These are phyloP conservation scores for Selenicereus undatus DNA, from an alignment of 148 eudicot genomes.

Conservation along the genomic window DNA sequence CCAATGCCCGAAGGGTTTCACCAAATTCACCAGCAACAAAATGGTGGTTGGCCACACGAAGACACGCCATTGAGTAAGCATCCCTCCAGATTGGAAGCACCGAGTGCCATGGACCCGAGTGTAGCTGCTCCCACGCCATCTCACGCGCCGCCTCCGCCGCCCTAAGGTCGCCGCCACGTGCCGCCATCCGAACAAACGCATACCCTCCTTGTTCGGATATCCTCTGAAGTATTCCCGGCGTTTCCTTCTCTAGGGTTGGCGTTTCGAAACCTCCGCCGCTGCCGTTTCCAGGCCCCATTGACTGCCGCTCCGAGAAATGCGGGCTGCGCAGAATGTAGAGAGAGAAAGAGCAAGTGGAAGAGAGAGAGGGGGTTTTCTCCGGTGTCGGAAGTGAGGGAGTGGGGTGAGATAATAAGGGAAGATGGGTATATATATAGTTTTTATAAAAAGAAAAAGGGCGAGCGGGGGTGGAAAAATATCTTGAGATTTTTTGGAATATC, in stretches of 20 bases:
- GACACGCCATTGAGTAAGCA: conserved; percentile 86
- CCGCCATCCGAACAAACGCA: conserved; percentile 56
- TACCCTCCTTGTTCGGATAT: conserved; percentile 76
- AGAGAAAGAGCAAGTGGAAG: neutral
- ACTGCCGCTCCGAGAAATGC: neutral
- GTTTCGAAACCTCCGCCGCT: conserved; percentile 30
- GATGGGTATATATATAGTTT: neutral
- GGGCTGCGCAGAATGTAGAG: neutral
- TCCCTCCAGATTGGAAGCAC: conserved; percentile 82
- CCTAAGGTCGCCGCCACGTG: conserved; percentile 7
- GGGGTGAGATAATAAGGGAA: neutral
- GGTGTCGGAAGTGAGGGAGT: neutral
- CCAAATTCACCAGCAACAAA: conserved; percentile 36
- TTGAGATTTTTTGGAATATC: conserved; percentile 16
- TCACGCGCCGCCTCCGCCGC: conserved; percentile 88
- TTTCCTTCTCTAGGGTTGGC: conserved; percentile 43
- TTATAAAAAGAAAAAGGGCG: neutral
- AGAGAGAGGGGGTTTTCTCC: neutral
- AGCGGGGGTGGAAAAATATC: conserved; percentile 17
- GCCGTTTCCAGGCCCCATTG: conserved; percentile 12
- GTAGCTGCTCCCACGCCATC: conserved; percentile 99
- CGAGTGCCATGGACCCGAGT: conserved; percentile 88
- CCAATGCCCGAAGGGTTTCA: conserved; percentile 59
- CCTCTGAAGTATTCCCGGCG: conserved; percentile 36
- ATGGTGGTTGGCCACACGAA: conserved; percentile 56